A percentile compares a stretch with the other conserved stretches of the same genome.
phyloP scores from a whole-genome alignment of 2,329 filamentous ascomycete genomes.

The Talaromyces amestolkiae region DNA sequence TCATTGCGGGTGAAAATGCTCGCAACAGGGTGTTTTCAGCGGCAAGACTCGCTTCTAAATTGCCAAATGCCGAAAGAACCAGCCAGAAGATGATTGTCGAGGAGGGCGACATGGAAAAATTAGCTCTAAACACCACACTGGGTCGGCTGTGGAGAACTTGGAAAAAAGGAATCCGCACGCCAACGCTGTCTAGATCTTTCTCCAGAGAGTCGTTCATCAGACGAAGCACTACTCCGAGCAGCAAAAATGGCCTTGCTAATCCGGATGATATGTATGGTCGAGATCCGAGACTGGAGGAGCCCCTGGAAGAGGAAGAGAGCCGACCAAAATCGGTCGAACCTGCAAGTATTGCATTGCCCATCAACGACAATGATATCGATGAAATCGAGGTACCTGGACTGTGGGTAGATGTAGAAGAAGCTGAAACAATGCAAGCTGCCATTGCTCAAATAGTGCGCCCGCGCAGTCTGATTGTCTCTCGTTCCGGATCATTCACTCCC shows the following conservation, averaged over 20 bases:
- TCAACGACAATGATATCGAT: constrained; percentile 62
- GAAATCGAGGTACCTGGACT: constrained; percentile 59
- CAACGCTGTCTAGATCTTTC: constrained; percentile 41
- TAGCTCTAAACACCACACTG: constrained; percentile 83
- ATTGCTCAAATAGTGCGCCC: constrained; percentile 44
- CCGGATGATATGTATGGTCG: constrained; percentile 30
- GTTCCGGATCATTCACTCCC: constrained; percentile 29
- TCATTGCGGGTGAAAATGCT: constrained; percentile 82
- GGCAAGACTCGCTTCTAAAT: constrained; percentile 19
- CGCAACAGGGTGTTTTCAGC: constrained; percentile 46
- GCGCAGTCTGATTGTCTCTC: constrained; percentile 42
- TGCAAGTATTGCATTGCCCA: constrained; percentile 32
- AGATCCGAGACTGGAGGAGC: constrained; percentile 19
- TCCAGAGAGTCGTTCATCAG: constrained; percentile 41
- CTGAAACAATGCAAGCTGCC: constrained; percentile 36
- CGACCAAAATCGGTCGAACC: constrained; percentile 31
- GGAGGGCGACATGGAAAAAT: constrained; percentile 86
- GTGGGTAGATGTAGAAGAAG: constrained; percentile 61
- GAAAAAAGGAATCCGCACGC: constrained; percentile 67
- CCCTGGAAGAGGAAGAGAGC: constrained; percentile 20
- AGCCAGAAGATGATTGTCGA: constrained; percentile 75
- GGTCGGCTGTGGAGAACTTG: constrained; percentile 91
- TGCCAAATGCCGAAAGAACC: constrained; percentile 27
- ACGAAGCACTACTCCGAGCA: constrained; percentile 30
- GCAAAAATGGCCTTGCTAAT: constrained; percentile 40